Conservation (phyloP, 2,329 filamentous ascomycete species). For the Didymella exigua region DNA sequence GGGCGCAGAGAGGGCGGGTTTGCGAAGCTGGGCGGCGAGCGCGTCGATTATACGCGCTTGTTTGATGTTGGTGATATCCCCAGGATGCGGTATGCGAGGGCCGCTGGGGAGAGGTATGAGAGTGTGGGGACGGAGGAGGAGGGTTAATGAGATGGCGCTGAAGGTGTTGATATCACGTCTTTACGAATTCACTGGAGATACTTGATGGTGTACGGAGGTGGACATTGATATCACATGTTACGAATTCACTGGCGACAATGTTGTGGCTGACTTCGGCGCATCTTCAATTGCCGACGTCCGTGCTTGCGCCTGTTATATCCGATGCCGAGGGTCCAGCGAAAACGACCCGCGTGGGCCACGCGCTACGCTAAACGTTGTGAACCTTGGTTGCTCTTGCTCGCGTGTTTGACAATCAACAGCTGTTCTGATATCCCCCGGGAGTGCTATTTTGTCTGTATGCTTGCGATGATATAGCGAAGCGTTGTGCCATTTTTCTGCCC, state of each 20-base stretch:
- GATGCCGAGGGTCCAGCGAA: conserved; percentile 28
- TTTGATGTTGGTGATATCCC: conserved; percentile 94
- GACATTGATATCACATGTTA: no score
- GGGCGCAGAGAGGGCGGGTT: conserved; percentile 73
- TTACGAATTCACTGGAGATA: no score
- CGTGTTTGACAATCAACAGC: conserved; percentile 16
- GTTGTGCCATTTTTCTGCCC: not conserved
- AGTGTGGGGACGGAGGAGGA: conserved; percentile 54
- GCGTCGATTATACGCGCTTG: conserved; percentile 84
- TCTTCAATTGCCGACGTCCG: conserved; percentile 7
- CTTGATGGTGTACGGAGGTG: no score
- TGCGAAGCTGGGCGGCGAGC: conserved; percentile 76
- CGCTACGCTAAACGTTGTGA: conserved; percentile 16
- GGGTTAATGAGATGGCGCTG: no score
- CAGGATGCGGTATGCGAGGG: conserved; percentile 64
- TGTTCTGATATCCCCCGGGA: conserved; percentile 8
- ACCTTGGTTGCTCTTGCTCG: conserved; percentile 7
- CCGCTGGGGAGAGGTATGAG: conserved; percentile 61
- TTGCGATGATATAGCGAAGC: conserved; percentile 19
- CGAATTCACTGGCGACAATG: no score
- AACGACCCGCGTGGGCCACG: conserved; percentile 25
- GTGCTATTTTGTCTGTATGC: not conserved
- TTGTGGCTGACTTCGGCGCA: conserved; percentile 3
- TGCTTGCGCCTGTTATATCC: conserved; percentile 7
- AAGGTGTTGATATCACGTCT: no score